Conservation (phyloP, 306 rosid species). For the Cucumis cinereus region DNA sequence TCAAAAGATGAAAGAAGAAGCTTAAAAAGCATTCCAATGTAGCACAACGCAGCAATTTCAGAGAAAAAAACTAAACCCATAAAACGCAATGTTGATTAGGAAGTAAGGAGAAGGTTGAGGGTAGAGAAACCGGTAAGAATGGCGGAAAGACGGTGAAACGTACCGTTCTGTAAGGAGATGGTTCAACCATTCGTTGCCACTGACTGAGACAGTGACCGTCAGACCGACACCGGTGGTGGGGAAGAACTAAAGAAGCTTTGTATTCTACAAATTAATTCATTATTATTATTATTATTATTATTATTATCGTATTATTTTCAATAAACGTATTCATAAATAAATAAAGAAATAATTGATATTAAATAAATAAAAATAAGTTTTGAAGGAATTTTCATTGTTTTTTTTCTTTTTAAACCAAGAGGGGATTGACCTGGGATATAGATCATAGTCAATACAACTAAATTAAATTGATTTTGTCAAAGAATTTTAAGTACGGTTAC, state of each 20-base stretch:
- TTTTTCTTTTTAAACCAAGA: too few species aligned
- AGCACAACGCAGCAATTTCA: neutral
- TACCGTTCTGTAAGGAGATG: neutral
- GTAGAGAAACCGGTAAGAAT: neutral
- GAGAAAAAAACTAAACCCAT: neutral
- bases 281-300: neutral
- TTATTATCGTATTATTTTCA: neutral
- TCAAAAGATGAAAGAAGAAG: neutral
- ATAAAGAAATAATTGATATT: neutral
- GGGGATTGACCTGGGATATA: too few species aligned
- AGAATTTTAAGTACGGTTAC: too few species aligned
- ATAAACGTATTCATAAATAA: too few species aligned
- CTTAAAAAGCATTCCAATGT: neutral
- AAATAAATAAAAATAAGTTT: neutral
- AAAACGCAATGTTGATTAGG: neutral
- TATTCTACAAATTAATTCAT: neutral
- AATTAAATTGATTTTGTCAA: too few species aligned
- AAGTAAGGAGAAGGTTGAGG: neutral
- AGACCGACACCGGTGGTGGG: constrained; percentile 1
- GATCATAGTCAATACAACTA: too few species aligned
- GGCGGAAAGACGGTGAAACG: constrained; percentile 3
- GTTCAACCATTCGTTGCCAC: constrained; percentile 8
- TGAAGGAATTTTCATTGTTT: neutral
- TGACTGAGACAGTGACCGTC: neutral
- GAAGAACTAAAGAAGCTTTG: neutral